Evolutionary conservation across 495 filamentous ascomycete genomes (phyloP), one percentile per base, ranked within the genome.

Genomic region (Ramalina intermedia): DNA sequence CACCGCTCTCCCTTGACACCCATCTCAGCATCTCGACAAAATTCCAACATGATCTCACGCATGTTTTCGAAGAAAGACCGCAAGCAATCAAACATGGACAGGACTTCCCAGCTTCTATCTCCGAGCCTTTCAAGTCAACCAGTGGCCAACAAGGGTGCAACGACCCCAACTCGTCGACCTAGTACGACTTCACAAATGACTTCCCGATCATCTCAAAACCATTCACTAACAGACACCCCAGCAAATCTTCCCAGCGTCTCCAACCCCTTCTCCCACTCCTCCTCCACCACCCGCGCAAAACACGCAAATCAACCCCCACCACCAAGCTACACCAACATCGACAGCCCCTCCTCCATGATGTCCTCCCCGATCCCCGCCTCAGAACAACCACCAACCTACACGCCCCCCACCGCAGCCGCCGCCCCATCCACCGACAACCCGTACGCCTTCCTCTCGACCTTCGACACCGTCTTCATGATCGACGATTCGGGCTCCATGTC

Each of bases 381-480:
- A 29, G 47, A 42, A 5, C 8, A 14, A 6, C 52, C 52, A 1
- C 47, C 52, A 17, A 33, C 36, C 33, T 56, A 59, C 33, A 51
- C 53, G 13, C 47, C 52, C 17, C 47, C 57, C 44, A 47, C 38
- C 53, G 13, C 42, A 53, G 11, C 42, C 60, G 26, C 49, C 14
- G 27, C 53, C 43, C 41, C 50, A 1, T 23, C 24, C 14, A 58
- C 55, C 9, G 83, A 89, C 55, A 78, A 84, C 62, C 76, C 70
- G 1, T 93, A 86, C 61, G 73, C 78, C n/a, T 93, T 94, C 65
- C 85, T 96, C 23, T 54, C 56, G n/a, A 72, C 73, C 43, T 96
- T 95, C 64, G 86, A 96, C 71, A 96, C 89, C 26, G 65, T 90
- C 48, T 91, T 98, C 68, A 68, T 98, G 0, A 86, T 98, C 61